Evolutionary conservation across 768 basidiomycete species (phyloP).

Genomic region (Cubamyces lactineus): DNA sequence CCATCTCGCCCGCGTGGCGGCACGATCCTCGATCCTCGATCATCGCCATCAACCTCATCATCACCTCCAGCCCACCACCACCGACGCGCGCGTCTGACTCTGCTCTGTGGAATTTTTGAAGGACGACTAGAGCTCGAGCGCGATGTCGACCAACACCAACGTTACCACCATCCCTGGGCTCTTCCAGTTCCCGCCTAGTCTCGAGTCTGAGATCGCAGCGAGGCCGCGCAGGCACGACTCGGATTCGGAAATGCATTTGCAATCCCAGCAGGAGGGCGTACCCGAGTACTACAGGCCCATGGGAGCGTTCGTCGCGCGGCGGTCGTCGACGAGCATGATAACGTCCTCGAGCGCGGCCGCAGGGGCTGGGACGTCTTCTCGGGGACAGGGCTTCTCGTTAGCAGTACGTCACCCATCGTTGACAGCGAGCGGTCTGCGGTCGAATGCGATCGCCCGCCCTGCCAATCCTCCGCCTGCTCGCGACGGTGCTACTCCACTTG

Average conservation of each 20-base stretch:
- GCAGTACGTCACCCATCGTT: not conserved
- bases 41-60: not conserved
- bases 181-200: constrained; percentile 21
- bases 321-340: not conserved
- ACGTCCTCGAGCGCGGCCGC: too few relatives aligned
- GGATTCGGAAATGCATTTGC: not conserved
- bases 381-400: too few relatives aligned
- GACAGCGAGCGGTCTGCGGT: not conserved
- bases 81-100: too few relatives aligned
- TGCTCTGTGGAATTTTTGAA: too few relatives aligned
- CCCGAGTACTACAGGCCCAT: constrained; percentile 3
- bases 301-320: not conserved
- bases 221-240: not conserved
- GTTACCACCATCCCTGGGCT: constrained; percentile 12
- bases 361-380: too few relatives aligned
- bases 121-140: not conserved
- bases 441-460: not conserved
- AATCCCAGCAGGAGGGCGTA: too few relatives aligned
- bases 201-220: constrained; percentile 9
- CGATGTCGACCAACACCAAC: not conserved
- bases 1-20: not conserved
- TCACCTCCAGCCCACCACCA: not conserved
- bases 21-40: constrained; percentile 2
- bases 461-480: too few relatives aligned
- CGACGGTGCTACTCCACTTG: not conserved